Percentiles rank a stretch among this genome's conserved stretches.
These are phyloP conservation scores for Lactarius sp. DNA, from an alignment of 768 basidiomycete species.

Conservation along the genomic window DNA sequence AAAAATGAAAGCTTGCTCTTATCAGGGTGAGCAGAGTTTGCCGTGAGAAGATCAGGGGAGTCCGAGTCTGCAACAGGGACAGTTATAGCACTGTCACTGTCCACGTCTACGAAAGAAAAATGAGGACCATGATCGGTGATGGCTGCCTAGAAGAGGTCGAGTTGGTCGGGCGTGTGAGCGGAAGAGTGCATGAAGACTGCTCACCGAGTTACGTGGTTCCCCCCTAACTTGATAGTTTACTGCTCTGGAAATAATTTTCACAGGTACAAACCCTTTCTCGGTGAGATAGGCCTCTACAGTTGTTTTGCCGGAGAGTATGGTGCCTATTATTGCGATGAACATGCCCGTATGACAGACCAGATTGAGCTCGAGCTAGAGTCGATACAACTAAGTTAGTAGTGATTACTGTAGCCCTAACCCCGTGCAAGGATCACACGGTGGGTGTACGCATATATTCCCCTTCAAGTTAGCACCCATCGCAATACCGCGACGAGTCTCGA, in stretches of 20 bases:
- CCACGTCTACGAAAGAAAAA: constrained; percentile 13
- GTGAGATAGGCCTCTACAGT: constrained; percentile 25
- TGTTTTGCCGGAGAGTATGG: constrained; percentile 47
- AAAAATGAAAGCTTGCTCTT: constrained; percentile 17
- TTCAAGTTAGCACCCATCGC: no score
- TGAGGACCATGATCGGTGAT: not conserved
- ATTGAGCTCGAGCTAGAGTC: not conserved
- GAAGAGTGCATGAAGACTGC: not conserved
- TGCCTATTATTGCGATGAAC: constrained; percentile 67
- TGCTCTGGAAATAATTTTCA: constrained; percentile 7
- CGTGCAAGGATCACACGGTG: not conserved
- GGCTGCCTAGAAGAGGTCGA: not conserved
- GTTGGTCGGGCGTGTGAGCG: not conserved
- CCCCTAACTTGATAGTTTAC: not conserved
- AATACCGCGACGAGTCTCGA: not conserved
- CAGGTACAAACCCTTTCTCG: constrained; percentile 22
- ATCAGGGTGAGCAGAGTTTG: not conserved
- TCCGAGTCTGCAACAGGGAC: not conserved
- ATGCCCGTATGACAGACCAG: constrained; percentile 33
- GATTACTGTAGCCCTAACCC: constrained; percentile 1
- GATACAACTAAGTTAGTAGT: not conserved
- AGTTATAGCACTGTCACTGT: not conserved
- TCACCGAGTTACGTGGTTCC: not conserved
- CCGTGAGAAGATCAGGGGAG: not conserved
- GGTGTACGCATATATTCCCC: not conserved